Base-by-base conservation (phyloP, 2,329 filamentous ascomycete species). In the Venturia aucupariae region DNA sequence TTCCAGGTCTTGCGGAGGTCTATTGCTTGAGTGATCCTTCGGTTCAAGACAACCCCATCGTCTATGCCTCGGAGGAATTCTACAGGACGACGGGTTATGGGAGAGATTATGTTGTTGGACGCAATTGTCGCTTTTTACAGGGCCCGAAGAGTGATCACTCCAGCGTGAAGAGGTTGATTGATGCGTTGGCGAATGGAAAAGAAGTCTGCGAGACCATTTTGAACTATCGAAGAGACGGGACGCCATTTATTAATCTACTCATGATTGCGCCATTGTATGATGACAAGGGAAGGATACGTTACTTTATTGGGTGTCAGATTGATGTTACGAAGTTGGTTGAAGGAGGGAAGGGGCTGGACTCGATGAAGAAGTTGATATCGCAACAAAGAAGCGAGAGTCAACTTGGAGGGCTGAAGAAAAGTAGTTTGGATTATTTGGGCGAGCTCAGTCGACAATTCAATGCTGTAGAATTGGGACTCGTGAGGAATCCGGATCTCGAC, bases 41-140 rank as follows among this genome's bases (percentile, higher is more conserved):
- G 19, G 67, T 76, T 41, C 69, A 72, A 11, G 77, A 79, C 67
- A 79, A 78, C 66, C 77, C 77, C 2, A 78, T 79, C 64, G 73
- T 79, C 1, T 79, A 78, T 67, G 77, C 77, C 39, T 78, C 75
- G 19, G 74, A 78, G 66, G 77, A 77, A 63, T 80, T 80, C 69
- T 79, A 78, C 69, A 72, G 74, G 54, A 75, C 73, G 27, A 75
- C 77, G 2, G 75, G 77, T 48, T 80, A 79, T 65, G 73, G 74
- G 24, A 71, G 70, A 35, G 76, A 79, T 46, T 75, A 78, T 66
- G 73, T 75, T 13, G 75, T 80, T 48, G 77, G 77, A 11, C 71
- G 73, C 19, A 80, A 79, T 63, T 79, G 77, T 66, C 74, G 77
- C 30, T 79, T 79, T 65, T 69, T 79, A 1, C 77, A 79, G 69